Base-by-base conservation (phyloP, 2,329 filamentous ascomycete species). In the Penicillium sp. region DNA sequence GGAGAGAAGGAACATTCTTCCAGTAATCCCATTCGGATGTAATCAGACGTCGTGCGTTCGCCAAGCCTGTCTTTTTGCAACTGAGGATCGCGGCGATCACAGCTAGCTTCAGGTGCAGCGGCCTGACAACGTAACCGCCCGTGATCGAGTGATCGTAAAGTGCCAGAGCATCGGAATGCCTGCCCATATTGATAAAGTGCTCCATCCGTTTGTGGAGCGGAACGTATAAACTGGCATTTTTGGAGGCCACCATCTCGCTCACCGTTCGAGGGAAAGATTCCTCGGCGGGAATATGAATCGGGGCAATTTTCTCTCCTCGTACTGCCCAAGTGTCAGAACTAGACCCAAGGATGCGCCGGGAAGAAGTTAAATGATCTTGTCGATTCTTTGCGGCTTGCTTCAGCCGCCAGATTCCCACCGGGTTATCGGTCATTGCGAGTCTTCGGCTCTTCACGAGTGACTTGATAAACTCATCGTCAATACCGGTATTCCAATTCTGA, bases 341-440 rank as follows among this genome's bases (percentile, higher is more conserved):
- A 67, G 50, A 28, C 17, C 73, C 74, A 38, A 76, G 61, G 25
- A 77, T 64, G 33, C 68, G 71, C 33, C 68, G 67, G 7, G 72
- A 73, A 36, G 64, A 60, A 40, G 73, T 61, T 26, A 67, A 61
- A 44, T 69, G 63, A 10, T 67, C 65, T 46, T 70, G 64, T 43
- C 71, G 67, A 16, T 67, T 58, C 43, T 71, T 69, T 10, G 73
- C 72, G 9, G 73, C 69, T 46, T 73, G 71, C 22, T 75, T 64
- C 71, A 76, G 73, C 41, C 73, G 67, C 73, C 74, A 76, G 46
- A 75, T 66, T 5, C 75, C 73, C 16, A 70, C 66, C 1, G 73
- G 71, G 7, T 67, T 65, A 16, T 67, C 61, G 55, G 73, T 69
- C 51, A 71, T 67, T 43, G 70, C 64, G n/a, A 69, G 57, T 12